Conservation (phyloP, 768 basidiomycete species). For the Boletus rubroflammeus region DNA sequence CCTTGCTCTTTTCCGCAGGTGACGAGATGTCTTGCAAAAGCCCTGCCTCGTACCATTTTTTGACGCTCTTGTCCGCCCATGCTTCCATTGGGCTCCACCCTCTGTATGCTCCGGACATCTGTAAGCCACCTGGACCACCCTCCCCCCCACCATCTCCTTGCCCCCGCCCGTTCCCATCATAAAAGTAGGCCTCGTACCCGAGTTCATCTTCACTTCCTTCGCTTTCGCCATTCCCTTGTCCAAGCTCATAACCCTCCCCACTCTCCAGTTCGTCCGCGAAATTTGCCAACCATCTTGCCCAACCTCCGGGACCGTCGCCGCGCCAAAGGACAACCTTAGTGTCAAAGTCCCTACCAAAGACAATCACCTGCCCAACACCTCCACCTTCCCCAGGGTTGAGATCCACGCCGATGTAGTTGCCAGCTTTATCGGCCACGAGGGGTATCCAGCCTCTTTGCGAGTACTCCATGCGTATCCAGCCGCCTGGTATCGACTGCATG, state of each 20-base stretch:
- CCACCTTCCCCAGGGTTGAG: conserved; percentile 81
- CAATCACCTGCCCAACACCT: conserved; percentile 86
- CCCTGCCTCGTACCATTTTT: conserved; percentile 82
- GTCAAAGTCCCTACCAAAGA: conserved; percentile 99
- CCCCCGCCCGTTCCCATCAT: conserved; percentile 72
- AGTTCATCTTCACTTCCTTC: conserved; percentile 80
- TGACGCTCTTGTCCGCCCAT: conserved; percentile 85
- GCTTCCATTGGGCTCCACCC: conserved; percentile 94
- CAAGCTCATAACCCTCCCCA: conserved; percentile 86
- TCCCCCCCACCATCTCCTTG: conserved; percentile 79
- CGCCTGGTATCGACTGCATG: conserved; percentile 88
- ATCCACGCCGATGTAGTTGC: conserved; percentile 96
- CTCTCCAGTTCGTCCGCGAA: conserved; percentile 92
- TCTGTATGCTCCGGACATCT: conserved; percentile 79
- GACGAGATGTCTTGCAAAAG: conserved; percentile 50
- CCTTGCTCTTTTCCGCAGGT: conserved; percentile 47
- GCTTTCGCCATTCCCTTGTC: conserved; percentile 49
- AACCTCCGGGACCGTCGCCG: conserved; percentile 87
- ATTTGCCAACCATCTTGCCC: conserved; percentile 89
- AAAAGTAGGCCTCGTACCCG: conserved; percentile 86
- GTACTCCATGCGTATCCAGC: conserved; percentile 87
- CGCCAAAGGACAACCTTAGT: conserved; percentile 93
- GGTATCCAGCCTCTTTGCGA: conserved; percentile 97
- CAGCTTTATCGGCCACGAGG: conserved; percentile 86
- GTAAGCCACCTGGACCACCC: conserved; percentile 64